phyloP scores from a whole-genome alignment of 2,329 filamentous ascomycete species.

The Microsporum canis region DNA sequence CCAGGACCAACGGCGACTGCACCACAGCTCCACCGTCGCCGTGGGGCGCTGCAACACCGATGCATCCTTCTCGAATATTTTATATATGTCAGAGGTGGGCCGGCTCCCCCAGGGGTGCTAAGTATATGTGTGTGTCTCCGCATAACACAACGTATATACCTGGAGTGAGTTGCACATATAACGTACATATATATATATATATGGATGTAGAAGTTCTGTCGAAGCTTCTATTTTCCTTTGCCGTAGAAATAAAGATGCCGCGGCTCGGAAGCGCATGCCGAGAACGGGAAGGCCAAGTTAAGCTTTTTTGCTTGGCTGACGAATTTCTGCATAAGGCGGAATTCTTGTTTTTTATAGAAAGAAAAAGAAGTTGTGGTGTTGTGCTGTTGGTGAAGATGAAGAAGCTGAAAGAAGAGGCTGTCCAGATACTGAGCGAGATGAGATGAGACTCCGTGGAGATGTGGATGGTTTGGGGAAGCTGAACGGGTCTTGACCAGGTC shows the following conservation, averaged over 20 bases:
- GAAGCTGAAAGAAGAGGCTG: background rate
- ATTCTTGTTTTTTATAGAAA: too few species aligned
- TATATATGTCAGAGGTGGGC: background rate
- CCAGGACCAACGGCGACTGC: background rate
- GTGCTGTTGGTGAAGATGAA: background rate
- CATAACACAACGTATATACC: background rate
- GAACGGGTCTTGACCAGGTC: background rate
- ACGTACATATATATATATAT: background rate
- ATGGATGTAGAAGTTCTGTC: background rate
- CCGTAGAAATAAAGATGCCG: background rate
- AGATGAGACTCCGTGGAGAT: background rate
- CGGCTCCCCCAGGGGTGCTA: background rate
- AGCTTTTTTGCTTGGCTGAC: background rate
- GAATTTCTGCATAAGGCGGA: background rate
- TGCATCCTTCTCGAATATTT: background rate
- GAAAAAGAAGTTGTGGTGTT: background rate
- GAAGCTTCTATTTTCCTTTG: background rate
- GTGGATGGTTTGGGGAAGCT: background rate
- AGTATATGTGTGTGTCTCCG: background rate
- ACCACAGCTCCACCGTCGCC: background rate
- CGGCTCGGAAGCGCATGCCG: background rate
- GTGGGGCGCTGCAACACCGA: background rate
- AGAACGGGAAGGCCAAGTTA: background rate
- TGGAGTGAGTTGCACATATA: background rate
- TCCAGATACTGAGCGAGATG: background rate